Evolutionary conservation across 164 flowering plant species (phyloP).

Genomic region (Sedum album): DNA sequence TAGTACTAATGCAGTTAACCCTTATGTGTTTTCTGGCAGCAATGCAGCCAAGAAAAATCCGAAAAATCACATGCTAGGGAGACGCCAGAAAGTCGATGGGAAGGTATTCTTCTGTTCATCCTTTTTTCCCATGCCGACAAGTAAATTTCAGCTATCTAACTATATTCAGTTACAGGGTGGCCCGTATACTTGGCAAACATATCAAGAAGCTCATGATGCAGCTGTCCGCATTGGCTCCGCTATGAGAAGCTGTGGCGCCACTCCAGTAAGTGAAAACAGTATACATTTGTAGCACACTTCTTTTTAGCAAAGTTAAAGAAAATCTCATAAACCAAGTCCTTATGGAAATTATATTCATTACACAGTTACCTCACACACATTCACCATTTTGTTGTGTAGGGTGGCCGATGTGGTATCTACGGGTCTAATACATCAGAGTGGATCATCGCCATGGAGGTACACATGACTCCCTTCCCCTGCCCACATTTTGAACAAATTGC

Average conservation of each 20-base stretch:
- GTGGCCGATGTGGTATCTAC: slow-evolving; percentile 82
- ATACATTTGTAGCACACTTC: neutral
- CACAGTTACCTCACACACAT: neutral
- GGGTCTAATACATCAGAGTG: slow-evolving; percentile 90
- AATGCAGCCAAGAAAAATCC: slow-evolving; percentile 51
- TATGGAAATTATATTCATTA: neutral
- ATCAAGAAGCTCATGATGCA: slow-evolving; percentile 59
- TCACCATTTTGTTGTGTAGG: slow-evolving; percentile 25
- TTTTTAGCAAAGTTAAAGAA: neutral
- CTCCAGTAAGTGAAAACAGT: slow-evolving; percentile 47
- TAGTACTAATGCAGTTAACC: neutral
- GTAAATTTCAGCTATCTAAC: neutral
- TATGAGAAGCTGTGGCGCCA: slow-evolving; percentile 50
- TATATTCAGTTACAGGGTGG: slow-evolving; percentile 39
- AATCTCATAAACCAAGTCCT: neutral
- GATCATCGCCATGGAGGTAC: slow-evolving; percentile 90
- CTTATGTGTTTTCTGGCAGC: slow-evolving; percentile 24
- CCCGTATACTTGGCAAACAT: slow-evolving; percentile 69
- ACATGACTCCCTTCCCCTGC: neutral
- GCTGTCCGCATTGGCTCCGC: slow-evolving; percentile 68
- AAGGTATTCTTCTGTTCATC: slow-evolving; percentile 35
- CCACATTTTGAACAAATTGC: neutral
- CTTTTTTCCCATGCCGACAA: neutral
- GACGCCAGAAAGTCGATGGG: slow-evolving; percentile 45
- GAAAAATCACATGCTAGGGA: slow-evolving; percentile 57